A percentile compares a stretch with the other conserved stretches of the same genome.
These are phyloP conservation scores for Pyrus hybrid DNA, from an alignment of 331 rosid genomes.

Conservation along the genomic window DNA sequence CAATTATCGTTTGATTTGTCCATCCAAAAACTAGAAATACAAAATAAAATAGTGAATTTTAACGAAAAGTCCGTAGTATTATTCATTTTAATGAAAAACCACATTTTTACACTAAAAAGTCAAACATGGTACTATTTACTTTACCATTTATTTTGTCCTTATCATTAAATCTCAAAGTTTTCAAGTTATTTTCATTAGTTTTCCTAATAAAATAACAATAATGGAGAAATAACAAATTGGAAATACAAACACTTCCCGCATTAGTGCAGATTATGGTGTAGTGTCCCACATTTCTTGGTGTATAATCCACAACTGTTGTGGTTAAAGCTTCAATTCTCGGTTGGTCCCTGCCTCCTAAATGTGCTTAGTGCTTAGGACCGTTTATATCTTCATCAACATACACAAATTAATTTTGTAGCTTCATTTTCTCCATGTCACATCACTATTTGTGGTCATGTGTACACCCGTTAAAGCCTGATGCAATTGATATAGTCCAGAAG, in stretches of 20 bases:
- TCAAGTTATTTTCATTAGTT: too few relatives aligned
- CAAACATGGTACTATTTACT: too few relatives aligned
- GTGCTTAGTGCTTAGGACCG: not conserved
- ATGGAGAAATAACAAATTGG: not conserved
- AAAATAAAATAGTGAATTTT: too few relatives aligned
- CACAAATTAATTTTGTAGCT: not conserved
- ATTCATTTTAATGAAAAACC: too few relatives aligned
- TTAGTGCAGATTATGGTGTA: not conserved
- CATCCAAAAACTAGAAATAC: not conserved
- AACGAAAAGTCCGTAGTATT: too few relatives aligned
- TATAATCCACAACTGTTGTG: not conserved
- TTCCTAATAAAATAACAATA: too few relatives aligned
- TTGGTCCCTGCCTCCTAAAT: not conserved
- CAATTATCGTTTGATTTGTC: too few relatives aligned
- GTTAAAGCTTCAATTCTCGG: too few relatives aligned
- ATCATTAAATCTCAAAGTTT: too few relatives aligned
- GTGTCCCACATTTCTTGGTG: not conserved
- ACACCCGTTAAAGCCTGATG: too few relatives aligned
- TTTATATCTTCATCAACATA: not conserved
- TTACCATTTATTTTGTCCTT: too few relatives aligned
- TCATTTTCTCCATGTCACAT: not conserved
- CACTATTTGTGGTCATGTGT: not conserved
- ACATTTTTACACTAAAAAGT: too few relatives aligned
- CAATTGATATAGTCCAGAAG: not conserved
- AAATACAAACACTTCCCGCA: not conserved